phyloP scores from a whole-genome alignment of 1,284 basidiomycete genomes.

The Sanghuangporus baumii region DNA sequence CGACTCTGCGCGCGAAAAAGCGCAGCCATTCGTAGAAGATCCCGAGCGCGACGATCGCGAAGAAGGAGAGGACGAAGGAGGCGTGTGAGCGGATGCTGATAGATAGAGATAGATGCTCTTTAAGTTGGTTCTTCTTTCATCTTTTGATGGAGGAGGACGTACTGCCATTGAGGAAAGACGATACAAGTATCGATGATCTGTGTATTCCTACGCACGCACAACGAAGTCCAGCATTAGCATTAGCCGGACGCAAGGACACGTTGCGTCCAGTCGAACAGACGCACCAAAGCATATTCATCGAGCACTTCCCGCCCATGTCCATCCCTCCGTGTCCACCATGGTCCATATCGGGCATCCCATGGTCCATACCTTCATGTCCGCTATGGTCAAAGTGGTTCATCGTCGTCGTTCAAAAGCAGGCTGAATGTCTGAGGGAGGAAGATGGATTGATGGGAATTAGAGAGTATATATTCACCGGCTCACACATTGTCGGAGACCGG shows the following conservation, averaged over 20 bases:
- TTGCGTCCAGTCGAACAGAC: conserved; percentile 11
- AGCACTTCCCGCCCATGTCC: conserved; percentile 46
- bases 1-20: conserved; percentile 50
- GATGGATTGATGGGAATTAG: background rate
- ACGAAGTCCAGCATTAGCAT: background rate
- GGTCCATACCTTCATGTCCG: conserved; percentile 31
- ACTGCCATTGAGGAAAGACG: conserved; percentile 60
- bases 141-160: background rate
- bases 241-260: background rate
- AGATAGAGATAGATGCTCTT: background rate
- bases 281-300: conserved; percentile 70
- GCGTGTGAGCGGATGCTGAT: conserved; percentile 47
- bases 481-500: background rate
- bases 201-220: conserved; percentile 50
- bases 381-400: conserved; percentile 33
- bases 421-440: background rate
- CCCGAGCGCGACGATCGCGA: conserved; percentile 57
- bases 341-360: conserved; percentile 40
- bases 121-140: background rate
- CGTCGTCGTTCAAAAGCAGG: background rate
- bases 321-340: conserved; percentile 34
- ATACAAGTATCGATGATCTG: conserved; percentile 70
- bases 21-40: conserved; percentile 74
- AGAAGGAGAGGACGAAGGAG: conserved; percentile 55
- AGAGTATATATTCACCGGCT: no score